Base-by-base conservation (phyloP, 495 filamentous ascomycete genomes). In the Penicillium antarcticum region DNA sequence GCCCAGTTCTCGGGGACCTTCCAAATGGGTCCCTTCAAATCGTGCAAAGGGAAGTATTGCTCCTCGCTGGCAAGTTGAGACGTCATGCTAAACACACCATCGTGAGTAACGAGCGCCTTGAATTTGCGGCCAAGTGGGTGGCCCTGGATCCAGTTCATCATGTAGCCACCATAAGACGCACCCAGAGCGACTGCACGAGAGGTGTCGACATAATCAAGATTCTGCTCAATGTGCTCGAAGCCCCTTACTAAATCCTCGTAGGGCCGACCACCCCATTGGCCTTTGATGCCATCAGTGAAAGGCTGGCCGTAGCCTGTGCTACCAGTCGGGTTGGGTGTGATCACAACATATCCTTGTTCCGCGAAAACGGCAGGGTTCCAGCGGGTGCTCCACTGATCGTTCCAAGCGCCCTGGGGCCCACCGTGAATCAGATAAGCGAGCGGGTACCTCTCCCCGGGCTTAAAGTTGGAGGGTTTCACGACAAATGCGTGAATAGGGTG, bases 301-400 rank as follows among this genome's bases (percentile, higher is more conserved):
- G 74, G 74, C 69, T 92, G 89, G 4, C 91, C 91, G 55, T 95
- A 96, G 1, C 88, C 86, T 14, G 89, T 92, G 53, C 82, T 87
- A 9, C 91, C 91, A 0, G 90, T 95, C 9, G 91, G 91, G 59
- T 96, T 95, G 6, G 91, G 90, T n/a, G 81, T 79, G 17, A 96
- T 81, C 9, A 89, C 88, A 11, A 96, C 83, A 54, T 95, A 96
- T 11, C 91, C 92, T 62, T 95, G 89, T 65, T 96, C 91, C 4
- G 92, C 91, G 62, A 92, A 95, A 4, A 95, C 79, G 6, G 88
- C 89, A 0, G 88, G 90, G 54, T 97, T 97, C 92, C 92, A 96
- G 13, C 92, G 76, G 1, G 88, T 95, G 52, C 80, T 86, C 91
- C 91, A 96, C 24, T 80, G 71, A 61, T 95, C 88, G 5, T 75